Conservation (phyloP, 2,329 filamentous ascomycete species). For the Phaeophleospora eucalypticola region DNA sequence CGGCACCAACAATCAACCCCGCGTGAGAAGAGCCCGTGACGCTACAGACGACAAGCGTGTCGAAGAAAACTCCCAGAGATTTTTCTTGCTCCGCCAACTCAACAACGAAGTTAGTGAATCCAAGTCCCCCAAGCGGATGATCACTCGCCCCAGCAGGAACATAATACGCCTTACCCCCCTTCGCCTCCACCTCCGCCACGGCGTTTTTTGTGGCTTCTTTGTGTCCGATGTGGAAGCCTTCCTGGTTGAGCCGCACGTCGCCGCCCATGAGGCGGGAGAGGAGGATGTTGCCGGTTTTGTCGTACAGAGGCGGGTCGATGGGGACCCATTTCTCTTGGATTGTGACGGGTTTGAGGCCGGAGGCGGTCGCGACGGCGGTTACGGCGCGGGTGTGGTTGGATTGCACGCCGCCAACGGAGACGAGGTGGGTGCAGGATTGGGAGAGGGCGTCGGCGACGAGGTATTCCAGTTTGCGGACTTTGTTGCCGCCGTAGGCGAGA, state of each 20-base stretch:
- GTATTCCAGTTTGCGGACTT: slow-evolving; percentile 38
- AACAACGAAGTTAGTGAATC: slow-evolving; percentile 67
- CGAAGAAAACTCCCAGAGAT: slow-evolving; percentile 60
- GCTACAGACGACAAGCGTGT: slow-evolving; percentile 60
- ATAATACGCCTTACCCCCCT: slow-evolving; percentile 62
- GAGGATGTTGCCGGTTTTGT: slow-evolving; percentile 66
- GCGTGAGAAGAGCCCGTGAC: slow-evolving; percentile 68
- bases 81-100: slow-evolving; percentile 63
- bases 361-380: slow-evolving; percentile 32
- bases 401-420: slow-evolving; percentile 37
- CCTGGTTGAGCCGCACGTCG: slow-evolving; percentile 57
- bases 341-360: slow-evolving; percentile 31
- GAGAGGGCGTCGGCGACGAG: slow-evolving; percentile 34
- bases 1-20: slow-evolving; percentile 70
- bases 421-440: slow-evolving; percentile 30
- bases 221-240: slow-evolving; percentile 64
- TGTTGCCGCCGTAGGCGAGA: slow-evolving; percentile 38
- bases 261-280: slow-evolving; percentile 52
- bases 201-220: slow-evolving; percentile 51
- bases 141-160: slow-evolving; percentile 69
- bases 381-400: slow-evolving; percentile 38
- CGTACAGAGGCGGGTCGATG: slow-evolving; percentile 26
- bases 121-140: slow-evolving; percentile 65
- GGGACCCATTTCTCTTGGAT: slow-evolving; percentile 33
- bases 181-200: slow-evolving; percentile 49